Conservation (phyloP, 805 yeast genomes). For the Starmerella tilneyi region DNA sequence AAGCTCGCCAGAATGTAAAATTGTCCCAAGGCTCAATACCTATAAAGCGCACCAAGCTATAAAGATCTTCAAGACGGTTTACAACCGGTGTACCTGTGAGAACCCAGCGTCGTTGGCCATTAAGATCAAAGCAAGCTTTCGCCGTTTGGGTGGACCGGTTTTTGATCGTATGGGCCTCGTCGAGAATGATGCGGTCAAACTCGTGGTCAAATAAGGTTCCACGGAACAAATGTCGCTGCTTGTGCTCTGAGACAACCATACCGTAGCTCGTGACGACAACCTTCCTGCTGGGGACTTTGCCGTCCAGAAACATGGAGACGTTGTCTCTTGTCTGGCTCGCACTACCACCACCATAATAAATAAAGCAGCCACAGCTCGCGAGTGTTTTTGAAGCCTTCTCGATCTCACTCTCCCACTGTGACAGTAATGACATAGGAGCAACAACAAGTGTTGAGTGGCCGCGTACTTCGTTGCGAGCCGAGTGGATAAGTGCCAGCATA, state of each 20-base stretch:
- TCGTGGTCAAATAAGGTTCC: constrained; percentile 48
- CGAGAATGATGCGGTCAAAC: constrained; percentile 67
- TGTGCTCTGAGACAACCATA: constrained; percentile 67
- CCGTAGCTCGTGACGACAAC: constrained; percentile 82
- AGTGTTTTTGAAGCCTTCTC: constrained; percentile 36
- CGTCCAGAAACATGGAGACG: constrained; percentile 38
- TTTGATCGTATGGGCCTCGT: constrained; percentile 85
- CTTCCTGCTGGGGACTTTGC: constrained; percentile 42
- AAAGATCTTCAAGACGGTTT: constrained; percentile 77
- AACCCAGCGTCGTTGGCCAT: constrained; percentile 64
- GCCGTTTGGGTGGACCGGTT: constrained; percentile 72
- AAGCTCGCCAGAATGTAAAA: constrained; percentile 76
- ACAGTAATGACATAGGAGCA: constrained; percentile 81
- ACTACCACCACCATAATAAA: constrained; percentile 72
- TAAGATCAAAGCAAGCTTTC: constrained; percentile 59
- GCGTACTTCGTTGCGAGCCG: constrained; percentile 32
- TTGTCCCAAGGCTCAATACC: constrained; percentile 84
- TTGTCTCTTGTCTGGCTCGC: constrained; percentile 1
- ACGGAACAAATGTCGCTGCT: constrained; percentile 32
- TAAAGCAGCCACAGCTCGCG: constrained; percentile 29
- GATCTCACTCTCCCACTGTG: constrained; percentile 86
- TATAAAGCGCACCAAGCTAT: constrained; percentile 62
- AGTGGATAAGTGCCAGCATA: constrained; percentile 58
- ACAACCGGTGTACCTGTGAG: constrained; percentile 91
- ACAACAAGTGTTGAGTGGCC: constrained; percentile 51